A percentile compares a stretch with the other conserved stretches of the same genome.
Evolutionary conservation across 1,284 basidiomycete species (phyloP).

Genomic region (Meripilus lineatus): DNA sequence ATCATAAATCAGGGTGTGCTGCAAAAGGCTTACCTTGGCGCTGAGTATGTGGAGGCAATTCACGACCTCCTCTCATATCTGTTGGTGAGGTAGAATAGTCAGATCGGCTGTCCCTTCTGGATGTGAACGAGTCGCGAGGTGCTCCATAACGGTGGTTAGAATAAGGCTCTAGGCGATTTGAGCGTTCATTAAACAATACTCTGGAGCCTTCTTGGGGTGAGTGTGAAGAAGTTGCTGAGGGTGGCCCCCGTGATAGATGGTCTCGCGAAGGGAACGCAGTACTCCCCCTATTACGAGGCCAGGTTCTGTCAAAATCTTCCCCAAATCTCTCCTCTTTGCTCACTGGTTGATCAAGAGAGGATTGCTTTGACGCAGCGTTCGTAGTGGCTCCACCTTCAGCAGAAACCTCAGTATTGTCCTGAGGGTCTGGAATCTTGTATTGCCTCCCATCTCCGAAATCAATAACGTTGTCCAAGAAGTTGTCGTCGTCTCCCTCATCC

Average conservation of each 20-base stretch:
- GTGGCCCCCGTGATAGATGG: constrained; percentile 31
- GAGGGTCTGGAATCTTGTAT: constrained; percentile 55
- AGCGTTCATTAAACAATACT: constrained; percentile 87
- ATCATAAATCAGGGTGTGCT: constrained; percentile 32
- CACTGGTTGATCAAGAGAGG: constrained; percentile 35
- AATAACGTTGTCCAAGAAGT: constrained; percentile 84
- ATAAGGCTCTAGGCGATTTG: constrained; percentile 79
- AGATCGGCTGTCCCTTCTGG: constrained; percentile 40
- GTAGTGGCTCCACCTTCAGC: constrained; percentile 9
- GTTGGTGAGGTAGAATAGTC: constrained; percentile 37
- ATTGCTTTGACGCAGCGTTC: constrained; percentile 2
- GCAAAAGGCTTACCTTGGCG: constrained; percentile 42
- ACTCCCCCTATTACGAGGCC: constrained; percentile 65
- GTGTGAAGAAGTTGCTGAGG: constrained; percentile 34
- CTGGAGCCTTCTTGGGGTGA: constrained; percentile 45
- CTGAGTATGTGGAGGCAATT: constrained; percentile 36
- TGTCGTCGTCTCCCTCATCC: constrained; percentile 90
- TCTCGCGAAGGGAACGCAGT: constrained; percentile 36
- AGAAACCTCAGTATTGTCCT: constrained; percentile 11
- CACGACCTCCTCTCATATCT: constrained; percentile 42
- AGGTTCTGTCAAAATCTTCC: constrained; percentile 91
- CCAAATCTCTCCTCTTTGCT: constrained; percentile 76
- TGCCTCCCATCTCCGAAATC: constrained; percentile 91
- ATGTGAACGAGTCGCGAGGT: constrained; percentile 27
- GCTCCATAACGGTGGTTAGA: constrained; percentile 37